Percentiles rank a stretch among this genome's conserved stretches.
phyloP scores from a whole-genome alignment of 2,329 filamentous ascomycete species.

The Beauveria caledonica region DNA sequence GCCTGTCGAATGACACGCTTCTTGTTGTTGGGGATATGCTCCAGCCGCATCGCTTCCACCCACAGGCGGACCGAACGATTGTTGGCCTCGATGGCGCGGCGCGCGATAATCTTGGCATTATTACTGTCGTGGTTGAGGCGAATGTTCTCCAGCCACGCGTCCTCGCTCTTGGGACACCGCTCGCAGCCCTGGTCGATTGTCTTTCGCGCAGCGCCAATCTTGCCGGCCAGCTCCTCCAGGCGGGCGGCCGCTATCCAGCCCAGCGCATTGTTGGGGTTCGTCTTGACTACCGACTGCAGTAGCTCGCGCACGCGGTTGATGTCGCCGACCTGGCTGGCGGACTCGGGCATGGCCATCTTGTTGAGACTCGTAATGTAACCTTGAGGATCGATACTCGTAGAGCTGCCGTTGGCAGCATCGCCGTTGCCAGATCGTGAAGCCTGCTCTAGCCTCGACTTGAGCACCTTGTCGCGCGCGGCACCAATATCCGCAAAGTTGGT shows the following conservation, averaged over 20 bases:
- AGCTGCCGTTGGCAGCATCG: constrained; percentile 63
- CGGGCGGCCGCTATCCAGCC: constrained; percentile 94
- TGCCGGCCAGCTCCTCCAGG: constrained; percentile 86
- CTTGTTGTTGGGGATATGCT: constrained; percentile 73
- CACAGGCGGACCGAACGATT: constrained; percentile 81
- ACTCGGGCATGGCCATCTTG: constrained; percentile 69
- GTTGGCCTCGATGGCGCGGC: constrained; percentile 87
- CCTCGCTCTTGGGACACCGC: constrained; percentile 87
- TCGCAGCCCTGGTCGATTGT: constrained; percentile 84
- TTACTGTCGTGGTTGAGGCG: constrained; percentile 74
- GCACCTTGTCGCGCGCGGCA: constrained; percentile 88
- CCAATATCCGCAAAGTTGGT: constrained; percentile 98
- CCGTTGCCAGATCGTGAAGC: constrained; percentile 61
- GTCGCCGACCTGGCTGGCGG: constrained; percentile 81
- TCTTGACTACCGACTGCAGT: constrained; percentile 94
- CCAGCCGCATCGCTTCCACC: constrained; percentile 92
- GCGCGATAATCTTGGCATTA: constrained; percentile 93
- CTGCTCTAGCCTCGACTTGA: constrained; percentile 89
- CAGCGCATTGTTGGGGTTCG: constrained; percentile 87
- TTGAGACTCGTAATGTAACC: constrained; percentile 91
- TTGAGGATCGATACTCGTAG: constrained; percentile 88
- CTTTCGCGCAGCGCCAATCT: constrained; percentile 80
- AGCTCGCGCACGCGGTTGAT: constrained; percentile 89
- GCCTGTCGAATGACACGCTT: constrained; percentile 90
- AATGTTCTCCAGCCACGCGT: constrained; percentile 94